Evolutionary conservation across 805 yeast species (phyloP), one percentile per base, ranked within the genome.

Genomic region (Blastobotrys chiropterorum): DNA sequence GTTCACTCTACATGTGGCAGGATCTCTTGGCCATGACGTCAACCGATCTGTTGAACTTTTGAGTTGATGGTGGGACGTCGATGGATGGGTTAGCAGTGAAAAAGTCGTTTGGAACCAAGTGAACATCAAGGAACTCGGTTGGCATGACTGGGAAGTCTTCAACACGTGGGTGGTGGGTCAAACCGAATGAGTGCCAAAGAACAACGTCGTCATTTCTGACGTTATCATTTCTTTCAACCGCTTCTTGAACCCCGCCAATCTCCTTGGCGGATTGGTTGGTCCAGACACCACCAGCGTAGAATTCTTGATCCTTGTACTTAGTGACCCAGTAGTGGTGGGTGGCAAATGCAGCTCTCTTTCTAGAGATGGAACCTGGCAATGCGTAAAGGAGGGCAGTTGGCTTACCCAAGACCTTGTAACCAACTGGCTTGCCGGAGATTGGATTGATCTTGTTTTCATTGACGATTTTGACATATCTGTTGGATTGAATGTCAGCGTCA

Each of bases 121-220:
- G 75, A 59, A 85, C 81, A 61, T 76, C 80, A 72, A 84, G 82
- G 57, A 81, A 82, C 70, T 86, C 95, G 52, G 83, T 86, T 34
- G 94, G 90, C 95, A 86, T 86, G 49, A 86, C 90, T 47, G 95
- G 95, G 84, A 86, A 86, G 68, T 86, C 92, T 71, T 86, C 95
- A 38, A 83, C 81, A 63, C 87, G 78, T 61, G 94, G 94, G 62
- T 85, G 79, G 65, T 86, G 95, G 2, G 92, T 86, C 72, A 86
- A 78, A 22, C 88, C 90, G 65, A 86, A 67, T 45, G 94, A 85
- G 57, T 86, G 85, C 90, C 92, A 86, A 44, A 86, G 83, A 54
- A 86, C 89, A 53, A 81, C 66, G 60, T 86, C 90, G 16, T 82
- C 82, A 67, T 85, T 79, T 78, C 90, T 82, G 38, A 85, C 88